These are phyloP conservation scores for Dioszegia hungarica DNA, from an alignment of 768 basidiomycete species.

Conservation along the genomic window DNA sequence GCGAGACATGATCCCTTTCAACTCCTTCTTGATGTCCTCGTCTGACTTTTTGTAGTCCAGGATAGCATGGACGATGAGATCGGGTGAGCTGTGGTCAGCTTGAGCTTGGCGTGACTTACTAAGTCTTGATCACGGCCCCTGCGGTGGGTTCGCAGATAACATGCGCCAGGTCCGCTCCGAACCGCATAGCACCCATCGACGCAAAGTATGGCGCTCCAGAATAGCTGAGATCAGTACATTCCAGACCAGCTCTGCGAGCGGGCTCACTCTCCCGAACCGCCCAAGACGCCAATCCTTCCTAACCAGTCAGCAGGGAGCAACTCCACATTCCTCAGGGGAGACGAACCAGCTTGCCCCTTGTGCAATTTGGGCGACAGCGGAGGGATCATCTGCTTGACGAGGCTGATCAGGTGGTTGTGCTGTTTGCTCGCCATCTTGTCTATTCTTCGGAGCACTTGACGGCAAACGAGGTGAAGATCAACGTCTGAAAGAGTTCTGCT, in stretches of 20 bases:
- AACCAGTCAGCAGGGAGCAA: not conserved
- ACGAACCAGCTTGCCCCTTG: constrained; percentile 87
- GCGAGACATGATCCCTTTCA: constrained; percentile 66
- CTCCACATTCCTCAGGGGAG: not conserved
- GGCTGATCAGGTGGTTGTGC: constrained; percentile 46
- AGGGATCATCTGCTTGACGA: constrained; percentile 78
- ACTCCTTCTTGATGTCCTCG: constrained; percentile 41
- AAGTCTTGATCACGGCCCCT: constrained; percentile 89
- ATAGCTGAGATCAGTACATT: constrained; percentile 58
- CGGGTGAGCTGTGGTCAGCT: constrained; percentile 48
- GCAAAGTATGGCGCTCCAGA: constrained; percentile 97
- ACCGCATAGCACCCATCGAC: constrained; percentile 78
- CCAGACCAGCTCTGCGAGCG: not conserved
- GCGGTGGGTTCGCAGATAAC: constrained; percentile 94
- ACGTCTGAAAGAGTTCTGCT: too few species aligned
- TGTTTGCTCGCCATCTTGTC: constrained; percentile 24
- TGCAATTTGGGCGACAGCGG: constrained; percentile 82
- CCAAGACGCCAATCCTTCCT: constrained; percentile 89
- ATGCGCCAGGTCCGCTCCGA: constrained; percentile 92
- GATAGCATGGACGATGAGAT: constrained; percentile 95
- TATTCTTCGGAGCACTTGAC: too few species aligned
- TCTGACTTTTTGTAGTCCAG: constrained; percentile 65
- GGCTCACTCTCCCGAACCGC: constrained; percentile 79
- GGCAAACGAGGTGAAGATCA: too few species aligned
- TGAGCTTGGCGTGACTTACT: constrained; percentile 52